Evolutionary conservation across 2,329 filamentous ascomycete genomes (phyloP).

Genomic region (Harringtonia lauricola): DNA sequence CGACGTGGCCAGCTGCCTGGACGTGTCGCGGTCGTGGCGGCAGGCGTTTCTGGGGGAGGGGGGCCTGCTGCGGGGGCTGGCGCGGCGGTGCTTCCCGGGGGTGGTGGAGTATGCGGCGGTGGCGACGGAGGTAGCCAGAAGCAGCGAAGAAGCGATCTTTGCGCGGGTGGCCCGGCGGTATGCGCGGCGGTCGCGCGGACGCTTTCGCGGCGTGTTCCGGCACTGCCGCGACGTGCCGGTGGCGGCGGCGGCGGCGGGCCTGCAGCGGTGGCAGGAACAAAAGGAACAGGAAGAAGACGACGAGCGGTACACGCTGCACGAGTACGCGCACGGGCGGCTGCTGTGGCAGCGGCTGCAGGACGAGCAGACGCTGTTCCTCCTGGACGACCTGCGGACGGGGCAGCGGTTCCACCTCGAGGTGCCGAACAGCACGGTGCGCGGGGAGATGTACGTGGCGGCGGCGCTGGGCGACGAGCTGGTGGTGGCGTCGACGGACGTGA

Average conservation of each 20-base stretch:
- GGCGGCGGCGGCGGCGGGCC: neutral
- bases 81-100: slow-evolving; percentile 8
- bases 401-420: neutral
- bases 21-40: slow-evolving; percentile 11
- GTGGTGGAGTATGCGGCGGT: slow-evolving; percentile 7
- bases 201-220: slow-evolving; percentile 5
- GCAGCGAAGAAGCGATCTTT: slow-evolving; percentile 1
- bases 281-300: neutral
- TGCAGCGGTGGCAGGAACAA: neutral
- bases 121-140: neutral
- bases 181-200: slow-evolving; percentile 2
- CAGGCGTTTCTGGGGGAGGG: slow-evolving; percentile 3
- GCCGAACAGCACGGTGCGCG: slow-evolving; percentile 2
- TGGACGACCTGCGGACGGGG: slow-evolving; percentile 9
- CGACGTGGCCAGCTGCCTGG: slow-evolving; percentile 10
- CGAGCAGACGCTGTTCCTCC: slow-evolving; percentile 4
- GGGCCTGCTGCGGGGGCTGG: slow-evolving; percentile 1
- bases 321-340: slow-evolving; percentile 10
- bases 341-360: slow-evolving; percentile 6
- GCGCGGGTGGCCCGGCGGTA: slow-evolving; percentile 4
- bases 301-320: neutral
- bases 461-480: slow-evolving; percentile 10
- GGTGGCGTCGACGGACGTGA: slow-evolving; percentile 1
- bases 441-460: neutral
- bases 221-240: too few species aligned